These are phyloP conservation scores for Epithele typhae DNA, from an alignment of 768 basidiomycete genomes.

Conservation along the genomic window DNA sequence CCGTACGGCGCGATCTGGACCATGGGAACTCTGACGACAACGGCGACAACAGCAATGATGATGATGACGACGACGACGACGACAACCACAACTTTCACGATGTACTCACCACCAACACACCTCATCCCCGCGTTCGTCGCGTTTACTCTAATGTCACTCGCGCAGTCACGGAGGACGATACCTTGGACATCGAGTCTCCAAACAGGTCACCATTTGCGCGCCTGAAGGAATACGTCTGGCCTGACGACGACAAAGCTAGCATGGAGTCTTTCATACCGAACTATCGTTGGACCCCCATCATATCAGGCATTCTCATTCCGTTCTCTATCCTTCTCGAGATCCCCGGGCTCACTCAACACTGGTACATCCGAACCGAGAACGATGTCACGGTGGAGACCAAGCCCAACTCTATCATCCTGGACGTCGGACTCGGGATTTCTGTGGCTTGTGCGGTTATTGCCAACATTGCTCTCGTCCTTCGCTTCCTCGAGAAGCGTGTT, in stretches of 20 bases:
- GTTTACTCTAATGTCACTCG: background rate
- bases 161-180: background rate
- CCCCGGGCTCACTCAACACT: conserved; percentile 70
- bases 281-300: conserved; percentile 59
- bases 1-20: no score
- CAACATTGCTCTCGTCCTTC: conserved; percentile 58
- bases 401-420: conserved; percentile 53
- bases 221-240: conserved; percentile 11
- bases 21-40: background rate
- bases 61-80: background rate
- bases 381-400: conserved; percentile 42
- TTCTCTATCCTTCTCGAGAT: conserved; percentile 82
- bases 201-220: background rate
- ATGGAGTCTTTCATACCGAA: conserved; percentile 39
- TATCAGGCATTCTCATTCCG: conserved; percentile 65
- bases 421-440: conserved; percentile 59
- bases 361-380: conserved; percentile 59
- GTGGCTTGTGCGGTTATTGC: conserved; percentile 66
- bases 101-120: background rate
- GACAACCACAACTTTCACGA: background rate
- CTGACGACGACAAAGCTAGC: conserved; percentile 3
- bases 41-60: background rate
- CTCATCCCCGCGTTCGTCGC: conserved; percentile 1
- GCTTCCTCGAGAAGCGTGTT: conserved; percentile 70
- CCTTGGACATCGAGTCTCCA: background rate